Evolutionary conservation across 83 land plant genomes (phyloP).

Genomic region (Picea abies): DNA sequence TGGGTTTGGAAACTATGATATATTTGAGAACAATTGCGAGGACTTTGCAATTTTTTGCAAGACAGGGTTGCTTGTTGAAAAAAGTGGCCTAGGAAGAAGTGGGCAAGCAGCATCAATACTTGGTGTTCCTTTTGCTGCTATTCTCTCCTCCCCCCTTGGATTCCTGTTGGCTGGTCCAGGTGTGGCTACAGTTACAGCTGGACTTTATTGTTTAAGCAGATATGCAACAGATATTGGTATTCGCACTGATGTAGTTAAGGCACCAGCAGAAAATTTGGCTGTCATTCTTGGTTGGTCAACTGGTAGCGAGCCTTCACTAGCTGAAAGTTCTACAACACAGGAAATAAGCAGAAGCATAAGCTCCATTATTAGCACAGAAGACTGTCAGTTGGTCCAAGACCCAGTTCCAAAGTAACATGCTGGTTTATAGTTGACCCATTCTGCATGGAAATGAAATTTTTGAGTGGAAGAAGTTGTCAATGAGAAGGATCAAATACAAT

Average conservation of each 20-base stretch:
- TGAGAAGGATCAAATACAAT: neutral
- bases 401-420: neutral
- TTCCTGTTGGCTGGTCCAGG: conserved; percentile 62
- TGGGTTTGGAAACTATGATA: conserved; percentile 86
- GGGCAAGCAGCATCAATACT: conserved; percentile 86
- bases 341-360: neutral
- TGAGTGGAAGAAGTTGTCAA: neutral
- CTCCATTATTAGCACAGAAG: neutral
- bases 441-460: neutral
- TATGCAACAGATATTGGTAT: conserved; percentile 77
- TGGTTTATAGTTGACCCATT: neutral
- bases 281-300: conserved; percentile 6
- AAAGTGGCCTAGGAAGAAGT: conserved; percentile 65
- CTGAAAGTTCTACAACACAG: conserved; percentile 6
- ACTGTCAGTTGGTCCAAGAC: neutral
- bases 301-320: neutral
- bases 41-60: conserved; percentile 94
- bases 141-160: conserved; percentile 55
- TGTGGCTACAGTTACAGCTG: conserved; percentile 60
- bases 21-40: conserved; percentile 90
- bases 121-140: conserved; percentile 68
- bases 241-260: conserved; percentile 71
- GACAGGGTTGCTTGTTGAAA: conserved; percentile 83
- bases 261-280: conserved; percentile 70
- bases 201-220: conserved; percentile 72